These are phyloP conservation scores for Tolypocladium tropicale DNA, from an alignment of 2,329 filamentous ascomycete species.

Conservation along the genomic window DNA sequence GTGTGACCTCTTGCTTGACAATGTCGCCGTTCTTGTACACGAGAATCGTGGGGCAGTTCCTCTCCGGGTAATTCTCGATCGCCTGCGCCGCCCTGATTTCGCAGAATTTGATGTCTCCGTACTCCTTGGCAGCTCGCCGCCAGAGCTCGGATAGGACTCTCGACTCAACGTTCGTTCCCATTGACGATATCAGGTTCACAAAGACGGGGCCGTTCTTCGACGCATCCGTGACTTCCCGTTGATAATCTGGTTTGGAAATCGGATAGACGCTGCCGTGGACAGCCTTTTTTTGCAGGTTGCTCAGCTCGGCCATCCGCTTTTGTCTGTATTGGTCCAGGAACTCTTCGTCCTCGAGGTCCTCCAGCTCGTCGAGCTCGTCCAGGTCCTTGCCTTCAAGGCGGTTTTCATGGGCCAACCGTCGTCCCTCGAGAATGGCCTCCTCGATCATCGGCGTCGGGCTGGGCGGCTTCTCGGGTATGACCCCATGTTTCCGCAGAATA, in stretches of 20 bases:
- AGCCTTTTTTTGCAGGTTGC: constrained; percentile 62
- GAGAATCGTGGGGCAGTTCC: constrained; percentile 87
- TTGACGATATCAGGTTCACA: constrained; percentile 71
- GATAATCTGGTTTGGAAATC: constrained; percentile 88
- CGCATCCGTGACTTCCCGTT: constrained; percentile 82
- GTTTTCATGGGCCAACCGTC: constrained; percentile 80
- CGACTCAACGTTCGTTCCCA: constrained; percentile 76
- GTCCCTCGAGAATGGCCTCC: constrained; percentile 80
- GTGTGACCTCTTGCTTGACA: constrained; percentile 80
- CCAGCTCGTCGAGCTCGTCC: constrained; percentile 84
- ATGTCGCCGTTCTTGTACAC: constrained; percentile 92
- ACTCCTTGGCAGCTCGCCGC: constrained; percentile 73
- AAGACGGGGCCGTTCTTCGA: constrained; percentile 60
- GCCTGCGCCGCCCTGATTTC: constrained; percentile 88
- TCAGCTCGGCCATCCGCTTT: constrained; percentile 78
- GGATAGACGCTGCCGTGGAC: constrained; percentile 88
- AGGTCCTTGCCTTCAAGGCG: constrained; percentile 88
- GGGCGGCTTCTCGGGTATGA: constrained; percentile 96
- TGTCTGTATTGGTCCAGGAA: constrained; percentile 84
- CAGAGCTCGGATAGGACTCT: constrained; percentile 76
- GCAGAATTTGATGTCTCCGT: constrained; percentile 94
- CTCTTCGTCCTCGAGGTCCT: constrained; percentile 89
- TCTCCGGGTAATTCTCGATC: constrained; percentile 92
- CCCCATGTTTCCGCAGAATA: constrained; percentile 88
- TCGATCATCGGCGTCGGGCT: constrained; percentile 94